These are phyloP conservation scores for Plantago coronopus DNA, from an alignment of 305 asterid species.

Conservation along the genomic window DNA sequence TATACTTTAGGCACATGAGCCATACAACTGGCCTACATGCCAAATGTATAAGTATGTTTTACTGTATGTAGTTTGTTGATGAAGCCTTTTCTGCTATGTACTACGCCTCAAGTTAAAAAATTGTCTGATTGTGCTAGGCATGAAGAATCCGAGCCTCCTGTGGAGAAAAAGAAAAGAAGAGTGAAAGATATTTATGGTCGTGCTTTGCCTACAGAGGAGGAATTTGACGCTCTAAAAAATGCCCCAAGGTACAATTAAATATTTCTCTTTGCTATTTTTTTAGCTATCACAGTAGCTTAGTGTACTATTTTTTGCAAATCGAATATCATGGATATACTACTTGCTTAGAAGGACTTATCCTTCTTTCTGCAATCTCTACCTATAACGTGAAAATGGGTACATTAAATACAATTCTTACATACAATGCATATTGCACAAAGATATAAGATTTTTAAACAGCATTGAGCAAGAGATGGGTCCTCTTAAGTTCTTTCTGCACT, in stretches of 20 bases:
- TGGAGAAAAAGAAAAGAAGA: conserved; percentile 66
- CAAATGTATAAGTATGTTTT: conserved; percentile 4
- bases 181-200: conserved; percentile 92
- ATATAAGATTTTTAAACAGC: no score
- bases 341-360: background rate
- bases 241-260: conserved; percentile 68
- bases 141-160: conserved; percentile 37
- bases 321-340: background rate
- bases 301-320: no score
- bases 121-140: conserved; percentile 36
- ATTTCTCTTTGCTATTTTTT: no score
- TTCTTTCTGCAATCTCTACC: background rate
- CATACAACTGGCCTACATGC: conserved; percentile 12
- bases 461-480: no score
- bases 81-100: conserved; percentile 3
- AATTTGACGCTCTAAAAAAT: conserved; percentile 91
- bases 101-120: conserved; percentile 20
- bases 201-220: conserved; percentile 88
- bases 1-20: background rate
- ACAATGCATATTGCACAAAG: no score
- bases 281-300: no score
- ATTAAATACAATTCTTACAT: no score
- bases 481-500: no score
- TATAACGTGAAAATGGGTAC: no score
- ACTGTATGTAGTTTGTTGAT: conserved; percentile 2